These are phyloP conservation scores for Diaporthe vexans DNA, from an alignment of 2,329 filamentous ascomycete genomes.

Conservation along the genomic window DNA sequence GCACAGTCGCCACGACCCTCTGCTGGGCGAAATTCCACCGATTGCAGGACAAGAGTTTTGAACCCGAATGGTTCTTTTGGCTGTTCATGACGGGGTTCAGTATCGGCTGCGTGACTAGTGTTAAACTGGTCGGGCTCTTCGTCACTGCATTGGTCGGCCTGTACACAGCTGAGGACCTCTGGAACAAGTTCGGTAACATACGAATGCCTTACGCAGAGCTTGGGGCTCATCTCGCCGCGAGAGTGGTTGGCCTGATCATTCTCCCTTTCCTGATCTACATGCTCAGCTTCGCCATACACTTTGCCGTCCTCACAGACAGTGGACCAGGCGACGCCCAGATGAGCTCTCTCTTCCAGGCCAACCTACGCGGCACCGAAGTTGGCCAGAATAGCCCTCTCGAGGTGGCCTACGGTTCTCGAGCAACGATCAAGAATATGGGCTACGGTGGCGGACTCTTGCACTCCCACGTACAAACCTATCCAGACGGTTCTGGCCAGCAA, in stretches of 20 bases:
- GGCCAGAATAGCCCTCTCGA: slow-evolving; percentile 95
- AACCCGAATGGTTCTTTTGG: slow-evolving; percentile 94
- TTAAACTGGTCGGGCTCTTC: slow-evolving; percentile 98
- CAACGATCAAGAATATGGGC: slow-evolving; percentile 98
- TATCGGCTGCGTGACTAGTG: slow-evolving; percentile 97
- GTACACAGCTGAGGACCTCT: slow-evolving; percentile 96
- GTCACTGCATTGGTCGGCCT: slow-evolving; percentile 94
- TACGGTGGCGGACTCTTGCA: slow-evolving; percentile 97
- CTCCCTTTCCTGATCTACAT: slow-evolving; percentile 93
- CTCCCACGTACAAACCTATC: slow-evolving; percentile 96
- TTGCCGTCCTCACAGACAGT: slow-evolving; percentile 91
- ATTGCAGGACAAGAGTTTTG: slow-evolving; percentile 87
- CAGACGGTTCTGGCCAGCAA: slow-evolving; percentile 93
- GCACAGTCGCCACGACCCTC: slow-evolving; percentile 96
- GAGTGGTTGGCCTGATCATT: slow-evolving; percentile 88
- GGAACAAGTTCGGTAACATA: slow-evolving; percentile 96
- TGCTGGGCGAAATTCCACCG: slow-evolving; percentile 98
- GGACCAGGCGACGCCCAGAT: slow-evolving; percentile 99
- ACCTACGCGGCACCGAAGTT: slow-evolving; percentile 92
- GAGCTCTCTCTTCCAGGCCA: slow-evolving; percentile 99
- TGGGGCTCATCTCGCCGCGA: slow-evolving; percentile 82
- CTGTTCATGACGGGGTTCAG: slow-evolving; percentile 92
- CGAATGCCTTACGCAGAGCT: slow-evolving; percentile 81
- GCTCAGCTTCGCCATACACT: slow-evolving; percentile 95
- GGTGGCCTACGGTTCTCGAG: slow-evolving; percentile 88